A percentile compares a stretch with the other conserved stretches of the same genome.
Evolutionary conservation across 202 grass and related monocot genomes (phyloP).

Genomic region (Tripidium arundinaceum): DNA sequence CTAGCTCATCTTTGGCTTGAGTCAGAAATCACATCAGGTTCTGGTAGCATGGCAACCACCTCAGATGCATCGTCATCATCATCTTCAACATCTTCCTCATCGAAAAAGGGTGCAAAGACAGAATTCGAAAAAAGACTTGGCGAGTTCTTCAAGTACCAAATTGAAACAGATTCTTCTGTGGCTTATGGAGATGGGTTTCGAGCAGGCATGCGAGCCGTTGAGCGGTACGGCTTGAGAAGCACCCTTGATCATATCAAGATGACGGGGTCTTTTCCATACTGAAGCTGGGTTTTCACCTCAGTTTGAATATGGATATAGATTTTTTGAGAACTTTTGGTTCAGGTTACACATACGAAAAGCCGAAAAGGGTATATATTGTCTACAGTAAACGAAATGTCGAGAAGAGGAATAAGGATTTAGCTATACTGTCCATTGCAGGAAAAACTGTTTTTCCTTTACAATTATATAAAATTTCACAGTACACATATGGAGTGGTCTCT

Average conservation of each 20-base stretch:
- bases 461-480: not conserved
- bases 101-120: constrained; percentile 69
- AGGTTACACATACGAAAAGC: not conserved
- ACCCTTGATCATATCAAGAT: constrained; percentile 87
- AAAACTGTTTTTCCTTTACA: not conserved
- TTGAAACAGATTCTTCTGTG: constrained; percentile 71
- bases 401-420: not conserved
- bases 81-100: constrained; percentile 41
- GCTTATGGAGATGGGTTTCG: constrained; percentile 90
- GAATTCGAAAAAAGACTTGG: constrained; percentile 80
- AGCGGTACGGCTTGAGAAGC: constrained; percentile 60
- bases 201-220: constrained; percentile 66
- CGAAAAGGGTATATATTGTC: not conserved
- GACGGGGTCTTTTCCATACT: constrained; percentile 66
- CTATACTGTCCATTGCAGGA: not conserved
- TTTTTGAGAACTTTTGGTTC: not conserved
- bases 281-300: constrained; percentile 17
- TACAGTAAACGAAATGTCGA: constrained; percentile 7
- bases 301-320: constrained; percentile 14
- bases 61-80: constrained; percentile 51
- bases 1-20: constrained; percentile 91
- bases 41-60: constrained; percentile 47
- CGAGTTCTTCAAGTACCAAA: constrained; percentile 89
- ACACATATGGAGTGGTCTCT: not conserved
- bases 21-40: constrained; percentile 72